A percentile compares a stretch with the other conserved stretches of the same genome.
Conservation (phyloP, 2,329 filamentous ascomycete genomes). For the Ophiocordyceps camponoti-saundersi region DNA sequence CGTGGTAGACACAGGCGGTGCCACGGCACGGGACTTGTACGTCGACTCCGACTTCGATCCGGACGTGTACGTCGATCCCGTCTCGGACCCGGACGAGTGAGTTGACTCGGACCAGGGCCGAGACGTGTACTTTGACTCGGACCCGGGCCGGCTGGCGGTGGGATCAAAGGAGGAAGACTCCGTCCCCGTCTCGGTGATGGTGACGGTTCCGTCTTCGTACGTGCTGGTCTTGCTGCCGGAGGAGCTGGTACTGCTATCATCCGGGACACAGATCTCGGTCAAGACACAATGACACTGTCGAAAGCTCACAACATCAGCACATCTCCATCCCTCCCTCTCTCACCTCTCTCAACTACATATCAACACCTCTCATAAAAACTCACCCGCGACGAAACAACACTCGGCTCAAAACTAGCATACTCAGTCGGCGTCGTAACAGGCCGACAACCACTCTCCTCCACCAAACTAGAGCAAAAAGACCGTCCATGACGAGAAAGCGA, state of each 20-base stretch:
- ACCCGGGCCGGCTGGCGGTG: background rate
- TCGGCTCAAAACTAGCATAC: constrained; percentile 12
- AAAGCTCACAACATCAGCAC: background rate
- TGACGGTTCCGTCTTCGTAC: background rate
- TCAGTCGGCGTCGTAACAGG: constrained; percentile 9
- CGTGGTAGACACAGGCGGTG: background rate
- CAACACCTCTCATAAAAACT: constrained; percentile 2
- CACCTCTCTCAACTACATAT: too few relatives aligned
- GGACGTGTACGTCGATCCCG: background rate
- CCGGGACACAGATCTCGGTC: constrained; percentile 1
- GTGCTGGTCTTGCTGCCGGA: background rate
- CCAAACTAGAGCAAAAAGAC: constrained; percentile 13
- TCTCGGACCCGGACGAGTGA: background rate
- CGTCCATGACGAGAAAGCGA: constrained; percentile 10
- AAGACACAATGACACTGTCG: constrained; percentile 13
- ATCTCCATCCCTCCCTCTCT: background rate
- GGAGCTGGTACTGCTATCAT: background rate
- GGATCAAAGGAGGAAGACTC: background rate
- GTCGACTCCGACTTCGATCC: background rate
- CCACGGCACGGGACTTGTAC: background rate
- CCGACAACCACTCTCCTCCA: constrained; percentile 8
- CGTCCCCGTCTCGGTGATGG: background rate
- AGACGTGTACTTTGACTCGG: background rate
- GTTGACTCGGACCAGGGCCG: too few relatives aligned
- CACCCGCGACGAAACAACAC: constrained; percentile 14